phyloP scores from a whole-genome alignment of 306 rosid species.

The Begonia loranthoides region DNA sequence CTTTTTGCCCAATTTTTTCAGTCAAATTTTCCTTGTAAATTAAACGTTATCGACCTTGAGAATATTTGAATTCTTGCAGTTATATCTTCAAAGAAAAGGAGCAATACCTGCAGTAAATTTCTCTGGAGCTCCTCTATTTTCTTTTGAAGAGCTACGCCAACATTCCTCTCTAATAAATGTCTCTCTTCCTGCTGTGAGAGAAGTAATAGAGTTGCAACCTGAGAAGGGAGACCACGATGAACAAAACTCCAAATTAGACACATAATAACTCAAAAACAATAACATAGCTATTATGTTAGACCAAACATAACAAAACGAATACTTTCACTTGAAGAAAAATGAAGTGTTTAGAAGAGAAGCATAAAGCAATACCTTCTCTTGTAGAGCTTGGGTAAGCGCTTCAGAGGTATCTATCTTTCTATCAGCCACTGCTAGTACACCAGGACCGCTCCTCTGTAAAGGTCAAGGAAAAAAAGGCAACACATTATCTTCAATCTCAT shows the following conservation, averaged over 20 bases:
- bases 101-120: slow-evolving; percentile 72
- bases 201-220: slow-evolving; percentile 72
- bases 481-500: slow-evolving; percentile 5
- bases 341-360: not conserved
- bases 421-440: slow-evolving; percentile 19
- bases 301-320: slow-evolving; percentile 4
- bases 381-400: slow-evolving; percentile 73
- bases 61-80: not conserved
- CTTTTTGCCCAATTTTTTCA: not conserved
- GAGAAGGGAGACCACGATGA: slow-evolving; percentile 13
- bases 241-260: slow-evolving; percentile 1
- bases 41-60: not conserved
- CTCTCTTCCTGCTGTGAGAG: slow-evolving; percentile 96
- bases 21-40: not conserved
- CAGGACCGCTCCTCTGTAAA: slow-evolving; percentile 28
- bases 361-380: slow-evolving; percentile 55
- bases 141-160: slow-evolving; percentile 58
- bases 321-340: not conserved
- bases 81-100: slow-evolving; percentile 12
- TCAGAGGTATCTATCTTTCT: slow-evolving; percentile 36
- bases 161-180: slow-evolving; percentile 71
- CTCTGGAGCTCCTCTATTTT: slow-evolving; percentile 79
- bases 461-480: slow-evolving; percentile 3
- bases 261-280: not conserved
- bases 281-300: slow-evolving; percentile 1